Evolutionary conservation across 306 rosid species (phyloP).

Genomic region (Castanopsis chinensis): DNA sequence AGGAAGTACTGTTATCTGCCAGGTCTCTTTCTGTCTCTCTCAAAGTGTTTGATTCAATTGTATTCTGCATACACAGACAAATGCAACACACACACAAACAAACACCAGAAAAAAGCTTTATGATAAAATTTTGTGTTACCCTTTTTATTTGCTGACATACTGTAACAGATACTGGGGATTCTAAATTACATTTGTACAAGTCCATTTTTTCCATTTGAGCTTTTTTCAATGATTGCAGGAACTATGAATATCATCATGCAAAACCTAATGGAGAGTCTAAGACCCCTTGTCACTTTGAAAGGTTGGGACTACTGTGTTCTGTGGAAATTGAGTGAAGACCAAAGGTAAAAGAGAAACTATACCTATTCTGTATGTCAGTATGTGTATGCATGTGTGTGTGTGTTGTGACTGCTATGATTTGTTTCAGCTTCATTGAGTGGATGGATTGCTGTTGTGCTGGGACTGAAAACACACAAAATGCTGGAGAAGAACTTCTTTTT

Average conservation of each 20-base stretch:
- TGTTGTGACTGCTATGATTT: conserved; percentile 10
- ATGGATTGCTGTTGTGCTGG: conserved; percentile 87
- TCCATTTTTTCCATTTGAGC: conserved; percentile 15
- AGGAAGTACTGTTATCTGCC: conserved; percentile 17
- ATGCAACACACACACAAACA: not conserved
- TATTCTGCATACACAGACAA: not conserved
- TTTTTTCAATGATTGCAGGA: conserved; percentile 39
- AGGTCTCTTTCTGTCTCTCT: not conserved
- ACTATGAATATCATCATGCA: conserved; percentile 53
- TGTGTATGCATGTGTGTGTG: no score
- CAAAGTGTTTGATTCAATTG: not conserved
- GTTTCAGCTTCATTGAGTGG: conserved; percentile 71
- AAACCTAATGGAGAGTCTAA: conserved; percentile 61
- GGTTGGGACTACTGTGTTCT: conserved; percentile 86
- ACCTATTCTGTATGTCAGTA: not conserved
- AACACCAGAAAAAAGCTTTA: not conserved
- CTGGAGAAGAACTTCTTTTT: conserved; percentile 58
- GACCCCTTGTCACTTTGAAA: conserved; percentile 67
- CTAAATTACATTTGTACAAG: conserved; percentile 11
- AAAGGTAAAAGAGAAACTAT: conserved; percentile 45
- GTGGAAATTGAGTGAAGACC: conserved; percentile 82
- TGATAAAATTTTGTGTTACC: conserved; percentile 6
- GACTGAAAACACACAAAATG: conserved; percentile 45
- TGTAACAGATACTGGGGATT: conserved; percentile 20
- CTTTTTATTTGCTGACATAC: conserved; percentile 28